These are phyloP conservation scores for Penicillium paradoxum DNA, from an alignment of 495 filamentous ascomycete genomes.

Conservation along the genomic window DNA sequence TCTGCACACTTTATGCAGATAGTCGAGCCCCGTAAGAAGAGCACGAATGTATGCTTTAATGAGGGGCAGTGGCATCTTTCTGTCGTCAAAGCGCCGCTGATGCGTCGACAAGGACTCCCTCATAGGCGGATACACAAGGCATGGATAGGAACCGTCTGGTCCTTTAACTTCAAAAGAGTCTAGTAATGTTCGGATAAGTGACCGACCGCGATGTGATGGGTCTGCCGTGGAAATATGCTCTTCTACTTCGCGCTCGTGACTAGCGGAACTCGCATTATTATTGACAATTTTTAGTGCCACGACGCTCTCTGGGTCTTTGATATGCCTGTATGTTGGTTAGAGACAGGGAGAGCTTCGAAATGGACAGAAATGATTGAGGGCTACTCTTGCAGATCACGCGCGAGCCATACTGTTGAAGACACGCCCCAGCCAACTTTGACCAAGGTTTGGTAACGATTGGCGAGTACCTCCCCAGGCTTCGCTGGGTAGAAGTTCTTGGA, in stretches of 20 bases:
- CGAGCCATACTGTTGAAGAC: slow-evolving; percentile 41
- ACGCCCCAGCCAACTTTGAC: slow-evolving; percentile 43
- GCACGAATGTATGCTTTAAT: slow-evolving; percentile 35
- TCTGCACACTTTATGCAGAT: slow-evolving; percentile 39
- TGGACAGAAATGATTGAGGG: slow-evolving; percentile 16
- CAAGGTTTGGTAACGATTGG: slow-evolving; percentile 35
- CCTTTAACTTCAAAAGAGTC: slow-evolving; percentile 29
- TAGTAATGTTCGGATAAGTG: slow-evolving; percentile 23
- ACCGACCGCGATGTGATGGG: slow-evolving; percentile 30
- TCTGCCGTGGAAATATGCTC: slow-evolving; percentile 31
- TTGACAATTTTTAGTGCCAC: slow-evolving; percentile 41
- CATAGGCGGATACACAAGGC: slow-evolving; percentile 39
- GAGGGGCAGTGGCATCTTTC: slow-evolving; percentile 30
- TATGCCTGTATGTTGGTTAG: slow-evolving; percentile 31
- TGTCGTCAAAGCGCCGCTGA: slow-evolving; percentile 27
- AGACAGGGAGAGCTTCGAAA: slow-evolving; percentile 15
- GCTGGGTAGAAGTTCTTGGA: slow-evolving; percentile 41
- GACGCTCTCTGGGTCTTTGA: slow-evolving; percentile 30
- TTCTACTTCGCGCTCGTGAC: slow-evolving; percentile 37
- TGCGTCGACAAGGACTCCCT: slow-evolving; percentile 34
- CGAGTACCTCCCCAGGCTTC: slow-evolving; percentile 38
- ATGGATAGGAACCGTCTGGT: slow-evolving; percentile 26
- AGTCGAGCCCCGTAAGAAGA: slow-evolving; percentile 43
- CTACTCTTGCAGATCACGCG: slow-evolving; percentile 32
- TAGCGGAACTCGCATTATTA: slow-evolving; percentile 25